Evolutionary conservation across 176 grass and related monocot species (phyloP).

Genomic region (Triticum turgidum): DNA sequence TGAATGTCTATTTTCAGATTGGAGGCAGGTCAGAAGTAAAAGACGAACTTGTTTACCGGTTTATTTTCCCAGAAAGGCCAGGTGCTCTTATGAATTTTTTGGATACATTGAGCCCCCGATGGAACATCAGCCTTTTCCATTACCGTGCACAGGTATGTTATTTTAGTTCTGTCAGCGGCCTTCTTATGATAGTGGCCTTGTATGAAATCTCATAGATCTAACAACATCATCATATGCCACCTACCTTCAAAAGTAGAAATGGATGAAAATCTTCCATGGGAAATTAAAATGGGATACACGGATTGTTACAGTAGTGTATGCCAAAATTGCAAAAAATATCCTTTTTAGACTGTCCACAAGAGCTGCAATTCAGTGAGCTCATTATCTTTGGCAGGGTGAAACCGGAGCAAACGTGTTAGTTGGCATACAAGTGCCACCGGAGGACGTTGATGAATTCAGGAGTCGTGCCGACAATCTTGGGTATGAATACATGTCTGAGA

Average conservation of each 20-base stretch:
- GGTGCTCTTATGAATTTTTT: slow-evolving; percentile 89
- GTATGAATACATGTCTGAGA: slow-evolving; percentile 77
- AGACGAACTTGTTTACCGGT: slow-evolving; percentile 84
- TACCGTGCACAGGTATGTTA: slow-evolving; percentile 79
- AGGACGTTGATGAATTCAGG: slow-evolving; percentile 68
- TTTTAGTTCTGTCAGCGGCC: neutral
- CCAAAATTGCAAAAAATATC: neutral
- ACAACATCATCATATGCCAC: neutral
- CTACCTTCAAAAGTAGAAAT: neutral
- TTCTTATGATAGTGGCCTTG: neutral
- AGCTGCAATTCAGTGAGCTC: neutral
- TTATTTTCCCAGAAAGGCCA: slow-evolving; percentile 93
- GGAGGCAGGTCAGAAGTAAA: slow-evolving; percentile 82
- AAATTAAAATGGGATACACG: neutral
- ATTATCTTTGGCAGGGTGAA: slow-evolving; percentile 58
- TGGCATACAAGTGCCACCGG: slow-evolving; percentile 77
- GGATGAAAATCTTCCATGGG: neutral
- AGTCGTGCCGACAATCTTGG: slow-evolving; percentile 55
- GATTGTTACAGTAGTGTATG: neutral
- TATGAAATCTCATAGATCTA: slow-evolving; percentile 11
- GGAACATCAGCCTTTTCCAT: slow-evolving; percentile 99
- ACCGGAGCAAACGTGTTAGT: slow-evolving; percentile 86
- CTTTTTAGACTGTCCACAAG: neutral
- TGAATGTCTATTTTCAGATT: slow-evolving; percentile 54
- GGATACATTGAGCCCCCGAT: slow-evolving; percentile 78